Conservation (phyloP, 1,284 basidiomycete species). For the Stereum hirsutum region DNA sequence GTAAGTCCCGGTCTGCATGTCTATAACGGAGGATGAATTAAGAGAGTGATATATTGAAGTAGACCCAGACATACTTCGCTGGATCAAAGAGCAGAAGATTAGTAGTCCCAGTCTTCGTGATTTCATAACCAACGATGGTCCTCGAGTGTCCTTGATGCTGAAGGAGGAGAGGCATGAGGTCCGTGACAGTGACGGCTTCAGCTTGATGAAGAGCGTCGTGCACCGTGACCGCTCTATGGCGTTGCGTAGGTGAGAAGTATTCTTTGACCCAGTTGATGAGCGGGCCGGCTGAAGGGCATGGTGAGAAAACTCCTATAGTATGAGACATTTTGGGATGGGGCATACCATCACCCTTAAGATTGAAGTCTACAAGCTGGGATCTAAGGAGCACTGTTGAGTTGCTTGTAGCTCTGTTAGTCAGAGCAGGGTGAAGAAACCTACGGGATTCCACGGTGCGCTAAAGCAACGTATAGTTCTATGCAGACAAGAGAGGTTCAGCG, state of each 20-base stretch:
- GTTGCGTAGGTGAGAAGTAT: constrained; percentile 44
- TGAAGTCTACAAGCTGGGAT: constrained; percentile 56
- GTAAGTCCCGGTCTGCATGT: constrained; percentile 14
- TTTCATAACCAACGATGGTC: constrained; percentile 78
- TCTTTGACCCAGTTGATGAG: constrained; percentile 58
- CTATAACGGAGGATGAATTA: constrained; percentile 13
- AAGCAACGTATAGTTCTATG: constrained; percentile 65
- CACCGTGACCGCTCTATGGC: constrained; percentile 23
- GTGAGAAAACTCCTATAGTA: constrained; percentile 2
- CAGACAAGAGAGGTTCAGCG: constrained; percentile 2
- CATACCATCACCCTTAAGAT: constrained; percentile 32
- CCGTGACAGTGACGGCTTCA: constrained; percentile 43
- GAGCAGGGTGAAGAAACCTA: constrained; percentile 26
- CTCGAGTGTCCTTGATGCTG: constrained; percentile 79
- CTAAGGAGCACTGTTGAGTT: constrained; percentile 23
- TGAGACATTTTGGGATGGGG: not conserved
- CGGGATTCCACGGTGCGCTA: constrained; percentile 70
- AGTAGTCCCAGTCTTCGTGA: constrained; percentile 42
- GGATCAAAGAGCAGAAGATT: constrained; percentile 76
- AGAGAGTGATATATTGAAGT: not conserved
- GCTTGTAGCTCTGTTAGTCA: not conserved
- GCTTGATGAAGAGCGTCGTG: constrained; percentile 37
- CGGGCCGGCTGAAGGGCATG: constrained; percentile 32
- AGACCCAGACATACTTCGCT: constrained; percentile 40
- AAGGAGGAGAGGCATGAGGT: constrained; percentile 71